phyloP scores from a whole-genome alignment of 495 filamentous ascomycete genomes.

The Daldinia childiae region DNA sequence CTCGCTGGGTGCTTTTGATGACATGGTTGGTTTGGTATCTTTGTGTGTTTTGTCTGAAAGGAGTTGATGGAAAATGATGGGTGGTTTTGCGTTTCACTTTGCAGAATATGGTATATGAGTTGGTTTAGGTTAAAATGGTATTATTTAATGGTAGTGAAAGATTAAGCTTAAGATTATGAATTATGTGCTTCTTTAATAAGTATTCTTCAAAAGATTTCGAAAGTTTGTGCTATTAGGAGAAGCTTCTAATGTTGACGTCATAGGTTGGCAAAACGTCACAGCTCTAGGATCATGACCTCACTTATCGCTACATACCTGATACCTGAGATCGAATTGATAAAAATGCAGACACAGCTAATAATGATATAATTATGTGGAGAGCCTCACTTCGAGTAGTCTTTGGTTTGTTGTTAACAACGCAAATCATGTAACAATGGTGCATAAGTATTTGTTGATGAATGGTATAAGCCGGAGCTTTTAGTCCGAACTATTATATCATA shows the following conservation, averaged over 20 bases:
- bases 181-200: conserved; percentile 1
- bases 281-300: conserved; percentile 42
- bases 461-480: conserved; percentile 16
- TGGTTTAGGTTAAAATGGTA: neutral
- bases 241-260: conserved; percentile 42
- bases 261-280: conserved; percentile 34
- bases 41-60: conserved; percentile 9
- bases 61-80: conserved; percentile 25
- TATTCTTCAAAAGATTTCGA: neutral
- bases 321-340: neutral
- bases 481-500: conserved; percentile 3
- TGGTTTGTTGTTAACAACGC: neutral
- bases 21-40: conserved; percentile 24
- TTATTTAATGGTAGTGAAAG: neutral
- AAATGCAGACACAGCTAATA: neutral
- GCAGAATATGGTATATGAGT: neutral
- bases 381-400: neutral
- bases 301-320: neutral
- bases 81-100: neutral
- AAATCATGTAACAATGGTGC: neutral
- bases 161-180: neutral
- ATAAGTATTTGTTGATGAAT: neutral
- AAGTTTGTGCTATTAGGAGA: conserved; percentile 10
- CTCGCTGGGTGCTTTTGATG: conserved; percentile 40
- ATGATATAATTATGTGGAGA: conserved; percentile 32